These are phyloP conservation scores for Candida chauliodis DNA, from an alignment of 805 yeast species.

Conservation along the genomic window DNA sequence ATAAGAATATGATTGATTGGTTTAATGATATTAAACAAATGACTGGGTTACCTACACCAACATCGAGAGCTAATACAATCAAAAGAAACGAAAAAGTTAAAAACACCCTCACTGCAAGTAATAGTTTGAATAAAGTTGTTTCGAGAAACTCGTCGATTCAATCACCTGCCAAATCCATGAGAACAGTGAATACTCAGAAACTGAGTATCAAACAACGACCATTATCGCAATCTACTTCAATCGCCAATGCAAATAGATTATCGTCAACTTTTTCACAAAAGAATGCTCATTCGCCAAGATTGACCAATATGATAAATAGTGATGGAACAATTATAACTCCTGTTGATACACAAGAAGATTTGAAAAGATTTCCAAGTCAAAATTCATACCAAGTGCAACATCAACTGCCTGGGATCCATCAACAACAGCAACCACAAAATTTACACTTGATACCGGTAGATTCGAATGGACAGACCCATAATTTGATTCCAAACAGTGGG, in stretches of 20 bases:
- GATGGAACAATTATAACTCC: slow-evolving; percentile 45
- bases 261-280: slow-evolving; percentile 37
- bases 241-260: slow-evolving; percentile 23
- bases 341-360: slow-evolving; percentile 21
- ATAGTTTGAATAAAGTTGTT: slow-evolving; percentile 4
- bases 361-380: slow-evolving; percentile 7
- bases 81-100: slow-evolving; percentile 6
- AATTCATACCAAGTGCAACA: slow-evolving; percentile 5
- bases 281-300: slow-evolving; percentile 32
- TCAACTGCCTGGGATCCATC: slow-evolving; percentile 8
- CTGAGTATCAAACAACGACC: slow-evolving; percentile 16
- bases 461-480: slow-evolving; percentile 8
- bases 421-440: slow-evolving; percentile 5
- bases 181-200: slow-evolving; percentile 8
- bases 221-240: slow-evolving; percentile 20
- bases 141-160: slow-evolving; percentile 3
- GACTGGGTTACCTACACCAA: slow-evolving; percentile 59
- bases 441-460: slow-evolving; percentile 7
- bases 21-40: slow-evolving; percentile 69
- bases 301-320: slow-evolving; percentile 41
- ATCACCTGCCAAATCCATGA: slow-evolving; percentile 6
- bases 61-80: slow-evolving; percentile 48
- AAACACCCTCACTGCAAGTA: slow-evolving; percentile 1
- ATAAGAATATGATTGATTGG: slow-evolving; percentile 81
- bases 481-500: neutral